Conservation (phyloP, 2,329 filamentous ascomycete species). For the Fusarium chaquense region DNA sequence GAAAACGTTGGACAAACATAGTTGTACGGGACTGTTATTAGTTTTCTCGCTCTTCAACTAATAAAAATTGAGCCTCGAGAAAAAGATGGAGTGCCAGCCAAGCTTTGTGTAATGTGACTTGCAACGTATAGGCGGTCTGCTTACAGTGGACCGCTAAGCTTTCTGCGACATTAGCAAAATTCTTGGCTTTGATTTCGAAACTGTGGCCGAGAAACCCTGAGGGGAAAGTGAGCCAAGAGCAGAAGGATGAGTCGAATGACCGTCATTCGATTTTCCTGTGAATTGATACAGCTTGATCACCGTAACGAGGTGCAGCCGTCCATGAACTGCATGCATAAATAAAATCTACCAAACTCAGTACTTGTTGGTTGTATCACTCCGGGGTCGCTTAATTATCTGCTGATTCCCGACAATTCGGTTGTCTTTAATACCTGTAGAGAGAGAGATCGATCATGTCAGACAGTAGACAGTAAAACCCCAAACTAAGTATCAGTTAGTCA, state of each 20-base stretch:
- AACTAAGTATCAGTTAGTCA: background rate
- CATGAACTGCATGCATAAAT: constrained; percentile 10
- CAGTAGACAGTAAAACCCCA: constrained; percentile 5
- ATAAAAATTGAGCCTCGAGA: background rate
- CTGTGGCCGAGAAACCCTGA: constrained; percentile 6
- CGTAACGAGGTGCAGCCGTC: constrained; percentile 30
- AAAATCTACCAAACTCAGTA: background rate
- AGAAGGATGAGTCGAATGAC: constrained; percentile 27
- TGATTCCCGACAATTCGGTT: constrained; percentile 23
- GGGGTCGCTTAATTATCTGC: constrained; percentile 16
- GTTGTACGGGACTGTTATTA: constrained; percentile 3
- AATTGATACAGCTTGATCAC: constrained; percentile 14
- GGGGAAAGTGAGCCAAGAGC: background rate
- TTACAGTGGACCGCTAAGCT: constrained; percentile 16
- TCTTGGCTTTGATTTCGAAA: constrained; percentile 26
- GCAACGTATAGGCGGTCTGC: constrained; percentile 29
- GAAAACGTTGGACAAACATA: constrained; percentile 1
- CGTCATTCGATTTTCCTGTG: constrained; percentile 37
- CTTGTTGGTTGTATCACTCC: constrained; percentile 1
- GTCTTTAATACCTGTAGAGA: background rate
- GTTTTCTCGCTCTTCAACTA: constrained; percentile 2
- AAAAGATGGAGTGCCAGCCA: constrained; percentile 9
- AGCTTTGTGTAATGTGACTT: constrained; percentile 17
- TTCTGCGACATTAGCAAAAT: constrained; percentile 35
- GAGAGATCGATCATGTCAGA: constrained; percentile 6